These are phyloP conservation scores for Vigna hirtella DNA, from an alignment of 306 rosid species.

Conservation along the genomic window DNA sequence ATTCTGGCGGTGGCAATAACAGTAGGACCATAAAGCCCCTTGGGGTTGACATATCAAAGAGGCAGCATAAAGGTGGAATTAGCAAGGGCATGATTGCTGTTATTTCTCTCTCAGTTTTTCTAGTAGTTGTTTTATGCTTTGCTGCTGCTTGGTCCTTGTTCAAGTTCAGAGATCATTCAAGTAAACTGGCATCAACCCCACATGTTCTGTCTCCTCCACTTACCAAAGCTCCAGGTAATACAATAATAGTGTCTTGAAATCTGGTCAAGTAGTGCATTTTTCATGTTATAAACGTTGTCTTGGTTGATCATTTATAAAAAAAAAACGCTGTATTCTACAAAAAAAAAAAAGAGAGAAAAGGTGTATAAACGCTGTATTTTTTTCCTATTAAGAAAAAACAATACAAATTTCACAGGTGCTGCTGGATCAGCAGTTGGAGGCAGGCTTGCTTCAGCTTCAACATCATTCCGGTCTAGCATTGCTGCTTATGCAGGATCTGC, in stretches of 20 bases:
- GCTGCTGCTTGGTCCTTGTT: conserved; percentile 73
- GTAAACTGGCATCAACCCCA: conserved; percentile 59
- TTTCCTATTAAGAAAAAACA: background rate
- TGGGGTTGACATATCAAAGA: conserved; percentile 77
- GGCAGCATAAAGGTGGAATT: conserved; percentile 64
- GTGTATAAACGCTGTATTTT: background rate
- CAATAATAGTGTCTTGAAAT: conserved; percentile 15
- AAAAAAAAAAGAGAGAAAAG: background rate
- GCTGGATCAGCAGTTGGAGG: conserved; percentile 68
- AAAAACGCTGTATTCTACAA: conserved; percentile 3
- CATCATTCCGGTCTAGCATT: conserved; percentile 87
- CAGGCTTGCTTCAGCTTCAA: conserved; percentile 64
- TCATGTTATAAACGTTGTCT: background rate
- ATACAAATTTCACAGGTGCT: conserved; percentile 60
- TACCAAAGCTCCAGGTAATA: conserved; percentile 73
- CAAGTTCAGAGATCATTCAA: conserved; percentile 57
- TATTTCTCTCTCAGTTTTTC: conserved; percentile 70
- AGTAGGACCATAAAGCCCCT: conserved; percentile 81
- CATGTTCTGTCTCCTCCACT: conserved; percentile 58
- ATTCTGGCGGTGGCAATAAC: conserved; percentile 56
- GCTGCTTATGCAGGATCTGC: conserved; percentile 87
- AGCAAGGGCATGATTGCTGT: conserved; percentile 69
- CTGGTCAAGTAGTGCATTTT: conserved; percentile 32
- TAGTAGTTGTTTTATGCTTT: conserved; percentile 69
- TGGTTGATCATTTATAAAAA: conserved; percentile 24